These are phyloP conservation scores for Penicillium oxalicum DNA, from an alignment of 2,329 filamentous ascomycete genomes.

Conservation along the genomic window DNA sequence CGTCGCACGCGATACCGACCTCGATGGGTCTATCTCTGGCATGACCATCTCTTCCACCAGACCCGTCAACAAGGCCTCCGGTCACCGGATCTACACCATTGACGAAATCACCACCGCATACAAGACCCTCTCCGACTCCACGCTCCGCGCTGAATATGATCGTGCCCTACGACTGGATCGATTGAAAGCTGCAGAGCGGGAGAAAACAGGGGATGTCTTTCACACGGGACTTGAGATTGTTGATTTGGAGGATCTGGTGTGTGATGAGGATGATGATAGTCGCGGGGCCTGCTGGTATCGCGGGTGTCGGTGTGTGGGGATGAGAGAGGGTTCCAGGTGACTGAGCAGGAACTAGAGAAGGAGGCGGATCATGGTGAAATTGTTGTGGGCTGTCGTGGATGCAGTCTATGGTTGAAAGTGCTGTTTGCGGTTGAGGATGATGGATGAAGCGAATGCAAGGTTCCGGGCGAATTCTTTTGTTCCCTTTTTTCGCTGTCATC, in stretches of 20 bases:
- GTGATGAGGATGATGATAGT: constrained; percentile 33
- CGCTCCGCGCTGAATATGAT: constrained; percentile 46
- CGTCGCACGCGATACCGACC: constrained; percentile 10
- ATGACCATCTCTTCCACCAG: background rate
- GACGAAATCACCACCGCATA: constrained; percentile 58
- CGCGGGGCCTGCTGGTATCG: constrained; percentile 47
- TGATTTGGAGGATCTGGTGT: constrained; percentile 52
- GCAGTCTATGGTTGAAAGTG: constrained; percentile 59
- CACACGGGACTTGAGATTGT: constrained; percentile 52
- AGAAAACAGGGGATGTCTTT: constrained; percentile 32
- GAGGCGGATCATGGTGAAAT: constrained; percentile 51
- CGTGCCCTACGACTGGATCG: constrained; percentile 35
- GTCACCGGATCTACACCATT: constrained; percentile 36
- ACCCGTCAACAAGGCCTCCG: background rate
- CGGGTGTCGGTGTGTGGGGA: constrained; percentile 56
- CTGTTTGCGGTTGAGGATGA: constrained; percentile 46
- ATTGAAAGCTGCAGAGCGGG: constrained; percentile 18
- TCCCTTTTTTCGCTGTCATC: too few species aligned
- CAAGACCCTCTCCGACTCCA: constrained; percentile 45
- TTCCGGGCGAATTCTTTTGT: too few species aligned
- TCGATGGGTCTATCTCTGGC: background rate
- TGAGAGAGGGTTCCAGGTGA: constrained; percentile 49
- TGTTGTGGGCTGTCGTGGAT: constrained; percentile 55
- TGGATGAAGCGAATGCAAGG: constrained; percentile 8
- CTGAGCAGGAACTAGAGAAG: constrained; percentile 48